Base-by-base conservation (phyloP, 257 asterid species). In the Solanum gracilifrons region DNA sequence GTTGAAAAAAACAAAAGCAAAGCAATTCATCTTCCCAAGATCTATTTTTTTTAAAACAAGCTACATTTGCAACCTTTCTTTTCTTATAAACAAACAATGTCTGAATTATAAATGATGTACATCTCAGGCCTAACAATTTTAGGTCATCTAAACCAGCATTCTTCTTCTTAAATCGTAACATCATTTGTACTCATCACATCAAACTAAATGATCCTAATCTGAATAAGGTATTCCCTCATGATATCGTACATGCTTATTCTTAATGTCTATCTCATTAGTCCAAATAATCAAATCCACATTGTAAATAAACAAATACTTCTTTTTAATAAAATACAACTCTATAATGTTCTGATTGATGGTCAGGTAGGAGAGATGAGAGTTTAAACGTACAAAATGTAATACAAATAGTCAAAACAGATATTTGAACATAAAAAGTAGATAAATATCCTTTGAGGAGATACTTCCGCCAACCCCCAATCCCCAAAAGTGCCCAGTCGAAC, bases 401-500 rank as follows among this genome's bases (percentile, higher is more conserved):
- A 41, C 13, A 13, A 39, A 6, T n/a, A 76, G 60, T 1, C 7
- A 37, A 76, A 76, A 76, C 58, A 76, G 23, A 76, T 39, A 36
- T 75, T 20, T 75, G 39, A 79, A 43, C 84, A 77, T 39, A 76
- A 76, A 76, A 76, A 37, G 35, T 27, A 79, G 85, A 41, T 41
- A 41, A 43, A 43, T 16, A 79, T 39, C 5, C 21, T 31, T 27
- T 2, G 85, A 79, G 33, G 21, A 43, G 64, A 79, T 13, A 16
- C n/a, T 51, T 51, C 62, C 62, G 1, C n/a, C n/a, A 51, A 77
- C 35, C 31, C 12, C 21, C 33, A 31, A 7, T 11, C 32, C 83
- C 83, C 51, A 27, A 90, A 85, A 72, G 69, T 62, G 15, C 87
- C 88, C 85, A 55, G 66, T 89, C 48, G 83, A 80, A 84, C 73